These are phyloP conservation scores for Globisporangium splendens DNA, from an alignment of 352 stramenopile species.

Conservation along the genomic window DNA sequence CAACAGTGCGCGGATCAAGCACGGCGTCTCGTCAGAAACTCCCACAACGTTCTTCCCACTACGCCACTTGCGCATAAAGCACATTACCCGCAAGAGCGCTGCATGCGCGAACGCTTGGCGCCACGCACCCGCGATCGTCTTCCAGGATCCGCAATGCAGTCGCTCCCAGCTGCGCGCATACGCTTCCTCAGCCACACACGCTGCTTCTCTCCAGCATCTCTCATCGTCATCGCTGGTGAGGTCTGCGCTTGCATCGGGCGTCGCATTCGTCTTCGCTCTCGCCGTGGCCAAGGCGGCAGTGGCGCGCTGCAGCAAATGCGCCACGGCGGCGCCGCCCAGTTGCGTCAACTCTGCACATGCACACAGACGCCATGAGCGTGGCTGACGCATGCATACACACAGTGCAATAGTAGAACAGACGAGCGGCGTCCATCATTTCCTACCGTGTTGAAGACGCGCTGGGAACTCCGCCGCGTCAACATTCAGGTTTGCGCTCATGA, in stretches of 20 bases:
- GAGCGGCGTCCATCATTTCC: not conserved
- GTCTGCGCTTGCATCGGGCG: no score
- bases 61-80: not conserved
- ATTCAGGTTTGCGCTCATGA: not conserved
- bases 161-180: conserved; percentile 72
- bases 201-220: conserved; percentile 1
- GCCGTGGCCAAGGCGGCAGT: conserved; percentile 3
- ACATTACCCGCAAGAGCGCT: conserved; percentile 40
- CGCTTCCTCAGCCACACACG: conserved; percentile 20
- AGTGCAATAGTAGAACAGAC: no score
- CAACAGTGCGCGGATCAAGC: not conserved
- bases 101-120: conserved; percentile 57
- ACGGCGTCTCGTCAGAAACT: not conserved
- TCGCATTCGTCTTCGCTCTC: not conserved
- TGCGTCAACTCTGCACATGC: conserved; percentile 32
- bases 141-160: conserved; percentile 74
- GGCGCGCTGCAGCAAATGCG: conserved; percentile 37
- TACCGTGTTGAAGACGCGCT: conserved; percentile 26
- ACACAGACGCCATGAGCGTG: not conserved
- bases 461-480: not conserved
- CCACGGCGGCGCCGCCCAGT: conserved; percentile 37
- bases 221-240: not conserved
- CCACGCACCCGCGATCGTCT: conserved; percentile 50
- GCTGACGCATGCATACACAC: not conserved
- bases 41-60: not conserved